A percentile compares a stretch with the other conserved stretches of the same genome.
Evolutionary conservation across 2,329 filamentous ascomycete genomes (phyloP).

Genomic region (Nothopassalora personata): DNA sequence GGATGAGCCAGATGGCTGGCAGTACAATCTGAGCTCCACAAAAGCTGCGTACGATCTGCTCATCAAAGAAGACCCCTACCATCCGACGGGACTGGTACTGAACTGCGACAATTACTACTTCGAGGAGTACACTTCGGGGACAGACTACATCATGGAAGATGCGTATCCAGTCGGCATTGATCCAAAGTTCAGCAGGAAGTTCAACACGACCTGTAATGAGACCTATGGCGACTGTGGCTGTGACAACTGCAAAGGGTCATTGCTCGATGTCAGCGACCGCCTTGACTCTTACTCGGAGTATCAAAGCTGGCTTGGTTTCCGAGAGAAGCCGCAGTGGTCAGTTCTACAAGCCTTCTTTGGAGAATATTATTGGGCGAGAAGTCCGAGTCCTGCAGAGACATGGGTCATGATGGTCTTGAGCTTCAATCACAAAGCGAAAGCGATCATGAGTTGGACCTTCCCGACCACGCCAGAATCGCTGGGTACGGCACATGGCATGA

Average conservation of each 20-base stretch:
- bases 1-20: slow-evolving; percentile 54
- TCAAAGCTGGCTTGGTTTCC: slow-evolving; percentile 36
- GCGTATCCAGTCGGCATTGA: slow-evolving; percentile 57
- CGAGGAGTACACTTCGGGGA: slow-evolving; percentile 48
- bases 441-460: slow-evolving; percentile 47
- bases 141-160: slow-evolving; percentile 57
- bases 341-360: slow-evolving; percentile 48
- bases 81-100: slow-evolving; percentile 54
- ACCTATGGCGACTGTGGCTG: slow-evolving; percentile 61
- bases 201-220: slow-evolving; percentile 52
- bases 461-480: slow-evolving; percentile 34
- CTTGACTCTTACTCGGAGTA: slow-evolving; percentile 40
- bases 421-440: slow-evolving; percentile 49
- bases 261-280: slow-evolving; percentile 49
- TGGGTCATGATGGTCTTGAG: slow-evolving; percentile 45
- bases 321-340: slow-evolving; percentile 45
- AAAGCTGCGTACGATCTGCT: slow-evolving; percentile 42
- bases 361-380: slow-evolving; percentile 44
- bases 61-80: slow-evolving; percentile 53
- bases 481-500: slow-evolving; percentile 31
- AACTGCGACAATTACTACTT: slow-evolving; percentile 62
- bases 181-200: slow-evolving; percentile 48
- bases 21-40: slow-evolving; percentile 50
- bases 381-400: slow-evolving; percentile 43
- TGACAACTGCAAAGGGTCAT: slow-evolving; percentile 52